phyloP scores from a whole-genome alignment of 2,329 filamentous ascomycete species.

The Fusarium oligoseptatum region DNA sequence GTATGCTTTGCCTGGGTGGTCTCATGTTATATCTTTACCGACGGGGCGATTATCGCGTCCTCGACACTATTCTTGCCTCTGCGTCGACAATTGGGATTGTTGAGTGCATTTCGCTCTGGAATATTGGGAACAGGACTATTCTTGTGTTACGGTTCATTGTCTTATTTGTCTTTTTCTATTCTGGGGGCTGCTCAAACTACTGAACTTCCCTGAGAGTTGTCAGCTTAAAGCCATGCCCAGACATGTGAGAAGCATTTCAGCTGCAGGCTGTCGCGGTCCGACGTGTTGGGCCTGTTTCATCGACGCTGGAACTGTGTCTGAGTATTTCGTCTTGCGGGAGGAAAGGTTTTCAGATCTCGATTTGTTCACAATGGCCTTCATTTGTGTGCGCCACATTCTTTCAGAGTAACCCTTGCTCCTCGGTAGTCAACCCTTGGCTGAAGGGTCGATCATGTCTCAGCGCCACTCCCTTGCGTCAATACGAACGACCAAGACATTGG shows the following conservation, averaged over 20 bases:
- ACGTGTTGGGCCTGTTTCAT: not conserved
- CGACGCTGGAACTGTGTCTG: not conserved
- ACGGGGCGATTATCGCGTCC: not conserved
- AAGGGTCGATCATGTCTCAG: slow-evolving; percentile 35
- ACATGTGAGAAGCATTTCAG: not conserved
- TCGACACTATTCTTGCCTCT: not conserved
- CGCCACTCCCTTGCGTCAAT: slow-evolving; percentile 35
- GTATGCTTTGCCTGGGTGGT: not conserved
- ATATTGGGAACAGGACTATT: not conserved
- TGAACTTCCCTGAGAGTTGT: not conserved
- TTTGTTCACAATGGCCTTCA: not conserved
- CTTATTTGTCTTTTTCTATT: not conserved
- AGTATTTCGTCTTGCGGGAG: not conserved
- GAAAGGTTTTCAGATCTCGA: not conserved
- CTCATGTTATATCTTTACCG: not conserved
- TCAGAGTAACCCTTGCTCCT: not conserved
- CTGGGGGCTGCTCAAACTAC: not conserved
- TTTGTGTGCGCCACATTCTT: slow-evolving; percentile 23
- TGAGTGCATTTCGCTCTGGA: not conserved
- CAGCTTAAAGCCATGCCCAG: not conserved
- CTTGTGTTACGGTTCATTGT: not conserved
- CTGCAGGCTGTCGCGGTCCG: not conserved
- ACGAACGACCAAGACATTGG: not conserved
- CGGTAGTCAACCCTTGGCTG: not conserved
- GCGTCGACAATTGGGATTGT: not conserved